These are phyloP conservation scores for Lentinus tigrinus DNA, from an alignment of 768 basidiomycete genomes.

Conservation along the genomic window DNA sequence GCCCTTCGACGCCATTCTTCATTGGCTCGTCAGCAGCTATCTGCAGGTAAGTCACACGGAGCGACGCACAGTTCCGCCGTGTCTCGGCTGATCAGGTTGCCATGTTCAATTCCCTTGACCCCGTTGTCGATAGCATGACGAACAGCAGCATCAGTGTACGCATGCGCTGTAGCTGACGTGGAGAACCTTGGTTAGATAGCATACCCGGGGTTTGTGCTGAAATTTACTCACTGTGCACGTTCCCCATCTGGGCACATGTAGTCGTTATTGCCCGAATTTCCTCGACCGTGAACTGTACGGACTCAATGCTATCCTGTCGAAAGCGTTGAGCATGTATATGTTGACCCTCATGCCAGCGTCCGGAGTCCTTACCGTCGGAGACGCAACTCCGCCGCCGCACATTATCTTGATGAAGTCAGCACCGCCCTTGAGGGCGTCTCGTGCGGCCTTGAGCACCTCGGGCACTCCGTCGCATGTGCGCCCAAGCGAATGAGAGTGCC, in stretches of 20 bases:
- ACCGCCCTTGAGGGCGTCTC: constrained; percentile 39
- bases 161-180: constrained; percentile 28
- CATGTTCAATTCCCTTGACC: constrained; percentile 45
- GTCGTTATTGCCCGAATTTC: constrained; percentile 43
- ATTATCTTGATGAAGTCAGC: constrained; percentile 44
- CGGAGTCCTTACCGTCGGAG: constrained; percentile 31
- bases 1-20: constrained; percentile 39
- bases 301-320: constrained; percentile 37
- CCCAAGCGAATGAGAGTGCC: constrained; percentile 29
- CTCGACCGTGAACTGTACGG: constrained; percentile 41
- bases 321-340: neutral
- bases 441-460: constrained; percentile 33
- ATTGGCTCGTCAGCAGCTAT: neutral
- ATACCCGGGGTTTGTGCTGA: neutral
- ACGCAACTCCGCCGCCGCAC: constrained; percentile 42
- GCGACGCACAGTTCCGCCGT: constrained; percentile 36
- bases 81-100: constrained; percentile 39
- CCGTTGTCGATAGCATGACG: constrained; percentile 45
- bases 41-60: neutral
- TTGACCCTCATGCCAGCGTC: no score
- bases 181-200: neutral
- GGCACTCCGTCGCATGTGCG: constrained; percentile 39
- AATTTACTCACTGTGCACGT: constrained; percentile 32
- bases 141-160: constrained; percentile 42
- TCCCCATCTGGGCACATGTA: constrained; percentile 42